Base-by-base conservation (phyloP, 108 stramenopile genomes). In the Mediolabrus comicus region DNA sequence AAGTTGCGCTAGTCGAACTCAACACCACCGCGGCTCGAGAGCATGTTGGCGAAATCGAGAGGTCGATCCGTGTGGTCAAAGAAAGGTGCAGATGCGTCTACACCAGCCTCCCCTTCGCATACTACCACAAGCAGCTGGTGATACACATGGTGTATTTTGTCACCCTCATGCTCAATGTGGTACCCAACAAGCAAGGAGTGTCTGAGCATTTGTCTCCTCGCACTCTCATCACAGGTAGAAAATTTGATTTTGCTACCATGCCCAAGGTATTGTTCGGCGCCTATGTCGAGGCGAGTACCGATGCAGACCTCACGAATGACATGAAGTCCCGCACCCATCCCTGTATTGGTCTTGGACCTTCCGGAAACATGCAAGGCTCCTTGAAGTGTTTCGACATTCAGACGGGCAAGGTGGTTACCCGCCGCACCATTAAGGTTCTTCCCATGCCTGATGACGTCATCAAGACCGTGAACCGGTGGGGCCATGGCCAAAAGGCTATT, bases 231-330 rank as follows among this genome's bases (percentile, higher is more conserved):
- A 53, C 2, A 25, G 30, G 8, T 62, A 60, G 52, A 28, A 60
- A 30, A 24, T 75, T 1, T 25, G 39, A 17, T 67, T 28, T 54
- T 30, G 35, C 10, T 57, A 55, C 3, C 72, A 74, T 32, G 57
- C n/a, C 53, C 58, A 4, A 63, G 2, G 59, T 30, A 4, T n/a
- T 29, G 27, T 60, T 68, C 0, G 74, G 74, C 5, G n/a, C 67
- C 1, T 75, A 61, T 34, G 59, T 58, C 31, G 22, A 58, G 6
- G 59, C 36, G 0, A 51, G 52, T 29, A 53, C 61, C 59, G 41
- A 75, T 4, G 59, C 59, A 0, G 59, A 27, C 8, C 33, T 43
- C 27, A 75, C 74, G 17, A 75, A 75, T n/a, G 60, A 59, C 2
- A 41, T 52, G 52, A 39, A 30, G 8, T 53, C 24, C 2, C 62